Evolutionary conservation across 2,329 filamentous ascomycete species (phyloP).

Genomic region (Coniella vitis): DNA sequence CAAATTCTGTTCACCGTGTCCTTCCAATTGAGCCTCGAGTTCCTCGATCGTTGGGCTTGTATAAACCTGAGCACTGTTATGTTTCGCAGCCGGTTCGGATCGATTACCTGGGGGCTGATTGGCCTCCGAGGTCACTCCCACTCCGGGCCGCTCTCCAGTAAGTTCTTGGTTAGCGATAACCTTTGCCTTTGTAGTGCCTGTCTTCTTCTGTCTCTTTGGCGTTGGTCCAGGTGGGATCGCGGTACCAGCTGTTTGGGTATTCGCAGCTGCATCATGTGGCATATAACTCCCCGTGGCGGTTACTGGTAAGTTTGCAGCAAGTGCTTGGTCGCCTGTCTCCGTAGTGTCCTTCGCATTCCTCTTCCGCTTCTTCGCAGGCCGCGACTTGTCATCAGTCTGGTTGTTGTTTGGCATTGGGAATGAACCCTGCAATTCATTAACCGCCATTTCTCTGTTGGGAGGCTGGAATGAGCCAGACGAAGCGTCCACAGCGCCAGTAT

Average conservation of each 20-base stretch:
- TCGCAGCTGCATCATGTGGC: not conserved
- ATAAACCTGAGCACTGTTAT: conserved; percentile 9
- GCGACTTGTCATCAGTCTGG: not conserved
- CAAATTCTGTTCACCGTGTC: conserved; percentile 8
- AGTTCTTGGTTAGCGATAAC: conserved; percentile 13
- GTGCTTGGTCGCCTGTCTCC: conserved; percentile 6
- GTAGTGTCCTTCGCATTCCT: conserved; percentile 20
- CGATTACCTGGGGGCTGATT: conserved; percentile 2
- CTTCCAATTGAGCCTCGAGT: conserved; percentile 14
- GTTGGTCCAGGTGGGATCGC: conserved; percentile 22
- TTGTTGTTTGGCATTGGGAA: not conserved
- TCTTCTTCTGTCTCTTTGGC: conserved; percentile 31
- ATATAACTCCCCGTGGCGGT: not conserved
- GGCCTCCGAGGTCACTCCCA: conserved; percentile 1
- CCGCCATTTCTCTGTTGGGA: conserved; percentile 3
- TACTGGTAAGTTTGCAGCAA: not conserved
- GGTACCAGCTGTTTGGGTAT: not conserved
- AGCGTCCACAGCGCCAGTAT: not conserved
- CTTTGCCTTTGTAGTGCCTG: conserved; percentile 18
- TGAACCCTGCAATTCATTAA: not conserved
- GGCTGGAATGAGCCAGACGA: conserved; percentile 11
- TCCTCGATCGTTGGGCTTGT: conserved; percentile 16
- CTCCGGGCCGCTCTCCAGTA: conserved; percentile 3
- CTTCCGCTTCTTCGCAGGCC: conserved; percentile 25
- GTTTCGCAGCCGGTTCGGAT: conserved; percentile 3